Evolutionary conservation across 768 basidiomycete genomes (phyloP), one percentile per base, ranked within the genome.

Genomic region (Podaxis sp.): DNA sequence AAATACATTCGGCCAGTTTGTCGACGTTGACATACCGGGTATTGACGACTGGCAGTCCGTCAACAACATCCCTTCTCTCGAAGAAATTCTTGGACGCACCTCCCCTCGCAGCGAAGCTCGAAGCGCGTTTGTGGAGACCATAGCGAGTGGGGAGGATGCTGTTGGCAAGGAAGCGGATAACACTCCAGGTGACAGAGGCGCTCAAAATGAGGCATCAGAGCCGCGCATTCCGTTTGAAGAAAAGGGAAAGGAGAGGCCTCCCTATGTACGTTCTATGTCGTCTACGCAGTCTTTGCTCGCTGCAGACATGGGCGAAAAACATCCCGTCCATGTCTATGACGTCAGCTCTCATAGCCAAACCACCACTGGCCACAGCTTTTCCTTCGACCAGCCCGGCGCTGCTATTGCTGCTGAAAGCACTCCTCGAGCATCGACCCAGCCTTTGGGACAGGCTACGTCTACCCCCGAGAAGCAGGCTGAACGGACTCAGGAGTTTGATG

Each of bases 1-100:
- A 62, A 86, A 89, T 68, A 86, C 84, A 1, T 87, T 88, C 62
- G 84, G 84, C 32, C 74, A 74, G 16, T 73, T 73, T 47, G 73
- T 78, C 25, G 75, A 79, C 7, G 76, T 82, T 50, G 84, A 85
- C 23, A 38, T 61, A 9, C 52, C 59, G 6, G 59, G 52, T 7
- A 21, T 61, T 36, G 82, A 85, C 44, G 87, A 85, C 44, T 90
- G 89, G 90, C 84, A 89, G 67, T 75, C 74, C 50, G 75, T 89
- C 32, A 80, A 79, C 21, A 68, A 63, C 59, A 59, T 71, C 23
- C 64, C 62, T 36, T 65, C 62, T 14, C 62, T 82, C 13, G 75
- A 76, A 32, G 79, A 75, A 25, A 67, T 85, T 14, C 78, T 81
- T 64, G 59, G 59, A 7, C 52, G 42, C 36, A 25, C 59, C 16